A percentile compares a stretch with the other conserved stretches of the same genome.
phyloP scores from a whole-genome alignment of 495 filamentous ascomycete species.

The Clavariopsis aquatica region DNA sequence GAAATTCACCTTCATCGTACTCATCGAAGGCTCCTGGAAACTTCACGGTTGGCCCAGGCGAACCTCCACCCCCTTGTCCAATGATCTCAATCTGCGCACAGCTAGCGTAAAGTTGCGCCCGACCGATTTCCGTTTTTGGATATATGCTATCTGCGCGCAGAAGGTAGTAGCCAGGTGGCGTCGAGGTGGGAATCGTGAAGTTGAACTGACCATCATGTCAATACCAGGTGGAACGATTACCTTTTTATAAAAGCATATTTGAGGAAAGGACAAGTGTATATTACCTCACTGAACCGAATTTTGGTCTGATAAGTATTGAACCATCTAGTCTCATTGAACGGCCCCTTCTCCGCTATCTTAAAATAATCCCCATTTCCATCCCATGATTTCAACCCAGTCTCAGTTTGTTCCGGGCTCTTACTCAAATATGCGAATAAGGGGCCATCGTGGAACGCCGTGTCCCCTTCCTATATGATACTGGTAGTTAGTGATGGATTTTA shows the following conservation, averaged over 20 bases:
- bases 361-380: conserved; percentile 24
- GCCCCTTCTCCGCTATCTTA: conserved; percentile 18
- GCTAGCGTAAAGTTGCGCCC: conserved; percentile 14
- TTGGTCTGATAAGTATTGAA: neutral
- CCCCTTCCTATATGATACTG: neutral
- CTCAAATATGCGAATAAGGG: conserved; percentile 18
- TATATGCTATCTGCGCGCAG: conserved; percentile 21
- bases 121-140: conserved; percentile 1
- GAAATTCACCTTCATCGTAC: conserved; percentile 10
- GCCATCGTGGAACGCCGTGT: conserved; percentile 19
- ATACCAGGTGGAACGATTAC: neutral
- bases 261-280: neutral
- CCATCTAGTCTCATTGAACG: conserved; percentile 9
- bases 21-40: conserved; percentile 27
- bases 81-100: conserved; percentile 23
- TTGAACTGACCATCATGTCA: conserved; percentile 8
- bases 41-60: conserved; percentile 16
- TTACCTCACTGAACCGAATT: conserved; percentile 1
- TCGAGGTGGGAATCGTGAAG: conserved; percentile 20
- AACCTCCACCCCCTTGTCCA: neutral
- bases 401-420: conserved; percentile 16
- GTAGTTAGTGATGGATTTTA: neutral
- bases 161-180: conserved; percentile 28
- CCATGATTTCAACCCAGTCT: conserved; percentile 7
- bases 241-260: too few relatives aligned